Base-by-base conservation (phyloP, 345 rosid species). In the Euphorbia lathyris region DNA sequence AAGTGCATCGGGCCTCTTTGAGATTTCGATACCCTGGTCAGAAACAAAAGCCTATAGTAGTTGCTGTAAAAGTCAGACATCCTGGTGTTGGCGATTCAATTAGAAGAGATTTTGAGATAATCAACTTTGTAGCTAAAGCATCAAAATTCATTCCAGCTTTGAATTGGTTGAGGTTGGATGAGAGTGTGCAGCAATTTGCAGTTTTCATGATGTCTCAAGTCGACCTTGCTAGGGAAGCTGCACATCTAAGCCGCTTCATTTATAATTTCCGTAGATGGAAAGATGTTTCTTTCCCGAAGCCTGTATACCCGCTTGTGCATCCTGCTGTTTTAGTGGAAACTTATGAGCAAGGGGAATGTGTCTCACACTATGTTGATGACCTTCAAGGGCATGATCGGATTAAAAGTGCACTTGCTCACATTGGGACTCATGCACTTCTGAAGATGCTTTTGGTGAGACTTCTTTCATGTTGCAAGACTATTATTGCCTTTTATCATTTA, bases 211-310 rank as follows among this genome's bases (percentile, higher is more conserved):
- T 96, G 94, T 92, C 98, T 79, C 99, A 96, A 80, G 98, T 92
- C 68, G 99, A 96, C 80, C 99, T 96, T 72, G 96, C 99, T 9
- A 89, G 99, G 76, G 99, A 96, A 84, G 99, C 99, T 84, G 90
- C 98, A 55, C 97, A 90, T 80, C 78, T 96, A 80, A 90, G 88
- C 80, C 90, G 97, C 63, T 96, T 96, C 76, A 88, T 87, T 61
- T 92, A 92, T 65, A 96, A 96, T 76, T 96, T 96, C 80, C 86
- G 97, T 50, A 77, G 84, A 38, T 92, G 97, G 94, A 92, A 81
- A 80, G 89, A 96, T 83, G 98, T 96, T 60, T 96, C 99, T 74
- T 96, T 92, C 73, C 99, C 99, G 22, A 92, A 85, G 82, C 99
- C 99, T 1, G 88, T 92, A 20, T 92, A 84, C 80, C 98, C 99